A percentile compares a stretch with the other conserved stretches of the same genome.
Conservation (phyloP, 2,329 filamentous ascomycete species). For the Tolypocladium pustulatum region DNA sequence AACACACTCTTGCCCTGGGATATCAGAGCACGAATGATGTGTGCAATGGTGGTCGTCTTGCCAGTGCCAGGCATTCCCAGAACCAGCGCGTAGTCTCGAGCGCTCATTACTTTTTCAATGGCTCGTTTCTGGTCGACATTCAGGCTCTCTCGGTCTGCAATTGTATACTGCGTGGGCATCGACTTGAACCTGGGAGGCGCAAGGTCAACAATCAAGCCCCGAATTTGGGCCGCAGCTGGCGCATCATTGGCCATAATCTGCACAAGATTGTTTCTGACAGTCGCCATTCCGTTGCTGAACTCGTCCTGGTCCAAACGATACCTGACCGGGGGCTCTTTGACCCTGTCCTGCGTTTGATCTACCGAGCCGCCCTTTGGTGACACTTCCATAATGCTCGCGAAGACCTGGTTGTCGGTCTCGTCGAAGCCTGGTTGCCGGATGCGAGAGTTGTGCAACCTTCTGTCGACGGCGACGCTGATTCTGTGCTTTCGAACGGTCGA, state of each 20-base stretch:
- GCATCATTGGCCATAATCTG: conserved; percentile 78
- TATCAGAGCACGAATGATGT: conserved; percentile 86
- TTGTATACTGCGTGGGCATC: conserved; percentile 49
- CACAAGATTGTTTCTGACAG: conserved; percentile 85
- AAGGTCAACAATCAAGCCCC: conserved; percentile 71
- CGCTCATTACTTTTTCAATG: conserved; percentile 91
- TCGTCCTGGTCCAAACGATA: conserved; percentile 96
- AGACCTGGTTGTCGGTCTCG: conserved; percentile 67
- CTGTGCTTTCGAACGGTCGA: conserved; percentile 62
- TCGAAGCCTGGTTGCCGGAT: conserved; percentile 69
- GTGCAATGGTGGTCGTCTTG: conserved; percentile 95
- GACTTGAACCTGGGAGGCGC: conserved; percentile 63
- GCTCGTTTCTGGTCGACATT: conserved; percentile 82
- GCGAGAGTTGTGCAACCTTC: conserved; percentile 77
- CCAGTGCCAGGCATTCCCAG: conserved; percentile 97
- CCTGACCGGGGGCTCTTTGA: conserved; percentile 44
- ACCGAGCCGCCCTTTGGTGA: conserved; percentile 40
- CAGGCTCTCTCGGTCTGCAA: conserved; percentile 54
- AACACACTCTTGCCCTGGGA: conserved; percentile 86
- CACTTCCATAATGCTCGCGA: conserved; percentile 86
- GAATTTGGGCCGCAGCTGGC: conserved; percentile 60
- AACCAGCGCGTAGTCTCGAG: conserved; percentile 91
- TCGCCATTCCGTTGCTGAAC: conserved; percentile 96
- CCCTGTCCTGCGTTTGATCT: conserved; percentile 39
- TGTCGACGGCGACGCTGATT: conserved; percentile 83